A percentile compares a stretch with the other conserved stretches of the same genome.
Evolutionary conservation across 2,329 filamentous ascomycete species (phyloP).

Genomic region (Aspergillus intermedius): DNA sequence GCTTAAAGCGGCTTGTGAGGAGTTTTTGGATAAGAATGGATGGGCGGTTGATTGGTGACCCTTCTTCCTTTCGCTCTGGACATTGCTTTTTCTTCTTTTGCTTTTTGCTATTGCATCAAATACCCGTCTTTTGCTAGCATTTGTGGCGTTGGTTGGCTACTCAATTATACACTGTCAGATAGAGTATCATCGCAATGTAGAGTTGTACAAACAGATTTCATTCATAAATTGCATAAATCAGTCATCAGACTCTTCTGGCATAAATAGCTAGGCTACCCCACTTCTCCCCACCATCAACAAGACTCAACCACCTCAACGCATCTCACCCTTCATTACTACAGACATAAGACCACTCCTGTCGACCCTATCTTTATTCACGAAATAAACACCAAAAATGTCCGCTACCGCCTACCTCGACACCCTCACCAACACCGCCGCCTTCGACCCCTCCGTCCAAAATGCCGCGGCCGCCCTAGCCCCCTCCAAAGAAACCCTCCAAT

Average conservation of each 20-base stretch:
- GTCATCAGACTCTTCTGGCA: too few relatives aligned
- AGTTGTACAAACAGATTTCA: too few relatives aligned
- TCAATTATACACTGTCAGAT: too few relatives aligned
- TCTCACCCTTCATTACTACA: slow-evolving; percentile 4
- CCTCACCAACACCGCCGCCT: slow-evolving; percentile 22
- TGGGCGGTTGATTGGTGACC: slow-evolving; percentile 84
- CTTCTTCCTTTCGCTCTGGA: background rate
- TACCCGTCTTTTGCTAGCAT: background rate
- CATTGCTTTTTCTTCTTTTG: background rate
- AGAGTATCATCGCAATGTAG: too few relatives aligned
- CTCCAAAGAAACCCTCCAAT: slow-evolving; percentile 19
- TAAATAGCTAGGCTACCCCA: too few relatives aligned
- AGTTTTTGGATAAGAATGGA: slow-evolving; percentile 78
- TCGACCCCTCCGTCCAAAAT: slow-evolving; percentile 21
- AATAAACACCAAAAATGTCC: slow-evolving; percentile 19
- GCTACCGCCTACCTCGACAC: slow-evolving; percentile 20
- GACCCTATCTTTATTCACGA: background rate
- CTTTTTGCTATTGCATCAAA: background rate
- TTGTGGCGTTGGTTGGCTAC: background rate
- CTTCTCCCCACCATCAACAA: too few relatives aligned
- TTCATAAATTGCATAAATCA: too few relatives aligned
- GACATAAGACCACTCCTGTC: slow-evolving; percentile 7
- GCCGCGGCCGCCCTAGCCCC: slow-evolving; percentile 19
- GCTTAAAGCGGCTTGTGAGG: slow-evolving; percentile 73
- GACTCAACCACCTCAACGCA: too few relatives aligned